Percentiles rank a stretch among this genome's conserved stretches.
Conservation (phyloP, 352 stramenopile species). For the Halophytophthora polymorphica region DNA sequence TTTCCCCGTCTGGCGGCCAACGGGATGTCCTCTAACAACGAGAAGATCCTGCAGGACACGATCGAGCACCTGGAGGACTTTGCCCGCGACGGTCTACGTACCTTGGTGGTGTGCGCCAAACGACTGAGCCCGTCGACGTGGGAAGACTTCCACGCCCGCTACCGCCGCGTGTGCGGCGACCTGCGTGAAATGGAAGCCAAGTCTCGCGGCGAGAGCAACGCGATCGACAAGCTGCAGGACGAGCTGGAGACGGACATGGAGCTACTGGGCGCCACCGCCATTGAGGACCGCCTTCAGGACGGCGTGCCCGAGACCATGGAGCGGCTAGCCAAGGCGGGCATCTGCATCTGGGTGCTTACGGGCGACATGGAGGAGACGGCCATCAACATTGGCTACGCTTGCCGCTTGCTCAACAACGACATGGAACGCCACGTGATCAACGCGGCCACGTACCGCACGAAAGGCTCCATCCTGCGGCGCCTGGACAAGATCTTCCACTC, state of each 20-base stretch:
- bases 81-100: constrained; percentile 84
- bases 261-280: constrained; percentile 79
- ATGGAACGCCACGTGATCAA: constrained; percentile 92
- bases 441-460: constrained; percentile 54
- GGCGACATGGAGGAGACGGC: constrained; percentile 90
- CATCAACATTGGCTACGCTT: constrained; percentile 89
- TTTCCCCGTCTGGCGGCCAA: constrained; percentile 64
- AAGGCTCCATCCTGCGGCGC: constrained; percentile 60
- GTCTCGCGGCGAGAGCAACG: constrained; percentile 50
- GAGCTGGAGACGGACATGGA: constrained; percentile 79
- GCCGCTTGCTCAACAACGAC: constrained; percentile 87
- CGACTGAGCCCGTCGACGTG: constrained; percentile 51
- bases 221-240: constrained; percentile 65
- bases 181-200: constrained; percentile 73
- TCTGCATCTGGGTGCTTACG: constrained; percentile 87
- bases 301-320: constrained; percentile 82
- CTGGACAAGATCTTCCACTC: constrained; percentile 79
- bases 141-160: constrained; percentile 63
- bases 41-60: constrained; percentile 38
- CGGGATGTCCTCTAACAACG: constrained; percentile 32
- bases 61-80: constrained; percentile 79
- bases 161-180: constrained; percentile 58
- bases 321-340: constrained; percentile 63
- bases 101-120: constrained; percentile 80
- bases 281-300: constrained; percentile 86